Percentiles rank a stretch among this genome's conserved stretches.
phyloP scores from a whole-genome alignment of 2,329 filamentous ascomycete species.

The Phaeomoniella chlamydospora region DNA sequence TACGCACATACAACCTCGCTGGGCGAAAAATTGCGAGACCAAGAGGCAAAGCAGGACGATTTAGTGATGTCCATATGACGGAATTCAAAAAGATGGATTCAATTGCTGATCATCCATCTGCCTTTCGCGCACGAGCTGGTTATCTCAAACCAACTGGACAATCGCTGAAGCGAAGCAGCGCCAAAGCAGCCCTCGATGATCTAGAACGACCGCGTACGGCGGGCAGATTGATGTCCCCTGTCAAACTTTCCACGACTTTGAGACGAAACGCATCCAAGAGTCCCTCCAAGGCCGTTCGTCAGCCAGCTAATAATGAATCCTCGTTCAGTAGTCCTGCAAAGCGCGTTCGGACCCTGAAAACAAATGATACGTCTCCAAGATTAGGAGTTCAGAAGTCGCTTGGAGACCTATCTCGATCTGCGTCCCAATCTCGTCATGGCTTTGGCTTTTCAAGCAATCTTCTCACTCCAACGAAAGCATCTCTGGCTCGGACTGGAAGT shows the following conservation, averaged over 20 bases:
- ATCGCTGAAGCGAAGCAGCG: constrained; percentile 36
- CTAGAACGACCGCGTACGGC: constrained; percentile 21
- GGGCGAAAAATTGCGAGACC: constrained; percentile 64
- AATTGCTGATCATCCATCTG: constrained; percentile 72
- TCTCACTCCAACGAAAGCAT: constrained; percentile 67
- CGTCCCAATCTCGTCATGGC: background rate
- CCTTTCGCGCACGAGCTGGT: constrained; percentile 40
- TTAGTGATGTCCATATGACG: constrained; percentile 71
- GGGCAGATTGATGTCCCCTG: constrained; percentile 13
- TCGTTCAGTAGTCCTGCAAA: constrained; percentile 40
- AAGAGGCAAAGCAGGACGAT: constrained; percentile 64
- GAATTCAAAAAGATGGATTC: constrained; percentile 98
- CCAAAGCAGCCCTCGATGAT: constrained; percentile 53
- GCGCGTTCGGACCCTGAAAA: constrained; percentile 51
- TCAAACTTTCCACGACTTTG: background rate
- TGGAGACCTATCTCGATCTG: background rate
- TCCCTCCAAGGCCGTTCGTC: constrained; percentile 15
- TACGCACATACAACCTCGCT: constrained; percentile 20
- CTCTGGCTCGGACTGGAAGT: constrained; percentile 46
- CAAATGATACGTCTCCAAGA: constrained; percentile 54
- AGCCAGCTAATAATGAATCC: too few relatives aligned
- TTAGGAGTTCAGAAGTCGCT: background rate
- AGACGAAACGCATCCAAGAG: constrained; percentile 9
- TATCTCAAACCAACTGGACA: constrained; percentile 23
- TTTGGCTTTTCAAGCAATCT: constrained; percentile 32